Conservation (phyloP, 495 filamentous ascomycete genomes). For the Elaphomyces granulatus region DNA sequence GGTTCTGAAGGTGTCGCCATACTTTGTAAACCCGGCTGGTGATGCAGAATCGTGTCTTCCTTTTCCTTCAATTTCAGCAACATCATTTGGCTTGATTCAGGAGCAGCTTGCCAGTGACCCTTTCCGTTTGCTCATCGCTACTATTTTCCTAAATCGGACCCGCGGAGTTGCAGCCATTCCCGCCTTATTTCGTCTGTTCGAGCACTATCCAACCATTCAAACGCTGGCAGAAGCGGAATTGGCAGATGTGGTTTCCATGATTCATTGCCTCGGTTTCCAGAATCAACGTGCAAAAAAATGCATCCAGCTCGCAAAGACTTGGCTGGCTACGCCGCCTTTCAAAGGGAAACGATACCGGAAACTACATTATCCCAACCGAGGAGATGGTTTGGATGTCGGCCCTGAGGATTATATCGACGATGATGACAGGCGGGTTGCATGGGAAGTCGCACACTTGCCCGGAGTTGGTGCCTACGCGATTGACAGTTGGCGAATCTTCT, state of each 20-base stretch:
- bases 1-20: conserved; percentile 29
- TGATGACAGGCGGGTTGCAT: conserved; percentile 37
- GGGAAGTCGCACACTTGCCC: conserved; percentile 80
- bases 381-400: conserved; percentile 42
- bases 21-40: conserved; percentile 27
- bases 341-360: conserved; percentile 47
- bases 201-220: conserved; percentile 50
- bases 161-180: conserved; percentile 62
- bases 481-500: conserved; percentile 92
- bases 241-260: conserved; percentile 44
- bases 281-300: conserved; percentile 44
- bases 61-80: conserved; percentile 50
- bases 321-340: conserved; percentile 49
- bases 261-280: conserved; percentile 63
- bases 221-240: conserved; percentile 44
- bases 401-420: conserved; percentile 33
- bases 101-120: conserved; percentile 59
- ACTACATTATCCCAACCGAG: conserved; percentile 48
- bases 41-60: conserved; percentile 47
- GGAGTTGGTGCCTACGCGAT: conserved; percentile 74
- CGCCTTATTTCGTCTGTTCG: conserved; percentile 53
- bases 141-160: conserved; percentile 75
- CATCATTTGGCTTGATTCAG: conserved; percentile 66
- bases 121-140: conserved; percentile 58
- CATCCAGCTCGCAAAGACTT: conserved; percentile 53